These are phyloP conservation scores for Miscanthus sacchariflorus DNA, from an alignment of 202 grass and related monocot species.

Conservation along the genomic window DNA sequence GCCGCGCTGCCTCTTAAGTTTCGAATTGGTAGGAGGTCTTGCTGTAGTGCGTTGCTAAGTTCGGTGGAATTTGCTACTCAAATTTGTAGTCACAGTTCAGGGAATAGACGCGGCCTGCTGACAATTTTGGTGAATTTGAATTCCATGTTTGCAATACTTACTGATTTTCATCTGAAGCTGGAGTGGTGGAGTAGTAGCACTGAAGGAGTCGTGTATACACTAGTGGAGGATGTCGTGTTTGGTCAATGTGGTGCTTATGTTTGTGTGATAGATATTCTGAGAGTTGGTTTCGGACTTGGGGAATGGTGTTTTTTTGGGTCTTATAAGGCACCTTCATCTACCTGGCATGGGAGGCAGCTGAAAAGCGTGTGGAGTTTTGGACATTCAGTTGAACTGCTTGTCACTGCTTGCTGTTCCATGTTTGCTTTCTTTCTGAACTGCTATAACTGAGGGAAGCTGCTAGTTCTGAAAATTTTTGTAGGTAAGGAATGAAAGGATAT, in stretches of 20 bases:
- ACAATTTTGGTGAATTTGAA: constrained; percentile 19
- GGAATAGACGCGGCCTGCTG: neutral
- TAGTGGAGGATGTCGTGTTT: neutral
- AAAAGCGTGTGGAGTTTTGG: neutral
- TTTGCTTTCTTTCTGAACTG: constrained; percentile 37
- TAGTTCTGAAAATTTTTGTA: neutral
- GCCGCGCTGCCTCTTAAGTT: neutral
- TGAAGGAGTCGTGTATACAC: constrained; percentile 4
- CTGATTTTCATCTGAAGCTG: constrained; percentile 13
- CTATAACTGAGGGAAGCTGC: neutral
- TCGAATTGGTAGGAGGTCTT: constrained; percentile 2
- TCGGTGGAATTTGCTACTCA: neutral
- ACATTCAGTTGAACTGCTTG: constrained; percentile 9
- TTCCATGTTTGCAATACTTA: neutral
- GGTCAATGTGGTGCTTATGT: constrained; percentile 9
- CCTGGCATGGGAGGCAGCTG: constrained; percentile 17
- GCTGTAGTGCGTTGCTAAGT: constrained; percentile 1
- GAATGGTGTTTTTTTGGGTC: constrained; percentile 24
- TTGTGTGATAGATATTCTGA: neutral
- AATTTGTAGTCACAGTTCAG: neutral
- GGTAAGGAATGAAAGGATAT: constrained; percentile 1
- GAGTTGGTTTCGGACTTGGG: neutral
- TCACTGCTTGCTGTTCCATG: constrained; percentile 22
- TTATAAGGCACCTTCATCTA: neutral
- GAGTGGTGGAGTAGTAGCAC: neutral